phyloP scores from a whole-genome alignment of 768 basidiomycete genomes.

The Boletus edulis region DNA sequence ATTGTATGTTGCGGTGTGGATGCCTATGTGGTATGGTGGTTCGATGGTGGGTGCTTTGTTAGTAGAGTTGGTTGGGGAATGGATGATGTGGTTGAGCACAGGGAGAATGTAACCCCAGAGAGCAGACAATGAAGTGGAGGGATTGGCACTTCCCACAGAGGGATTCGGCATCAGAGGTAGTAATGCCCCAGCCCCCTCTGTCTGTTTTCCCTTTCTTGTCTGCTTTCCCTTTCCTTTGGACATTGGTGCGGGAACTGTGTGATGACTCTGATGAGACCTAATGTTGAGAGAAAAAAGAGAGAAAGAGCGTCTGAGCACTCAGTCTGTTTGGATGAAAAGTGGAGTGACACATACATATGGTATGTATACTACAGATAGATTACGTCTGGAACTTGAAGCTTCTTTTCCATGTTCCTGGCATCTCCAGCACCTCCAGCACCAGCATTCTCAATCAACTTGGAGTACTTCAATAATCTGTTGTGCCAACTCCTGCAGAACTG shows the following conservation, averaged over 20 bases:
- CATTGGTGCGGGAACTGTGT: slow-evolving; percentile 5
- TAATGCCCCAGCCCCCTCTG: slow-evolving; percentile 16
- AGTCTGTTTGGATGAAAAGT: not conserved
- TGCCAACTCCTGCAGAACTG: too few relatives aligned
- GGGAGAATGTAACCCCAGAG: slow-evolving; percentile 77
- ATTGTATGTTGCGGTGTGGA: slow-evolving; percentile 84
- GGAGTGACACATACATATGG: not conserved
- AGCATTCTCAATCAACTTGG: too few relatives aligned
- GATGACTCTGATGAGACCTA: not conserved
- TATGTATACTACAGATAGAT: too few relatives aligned
- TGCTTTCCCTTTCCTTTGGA: slow-evolving; percentile 23
- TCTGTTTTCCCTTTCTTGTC: slow-evolving; percentile 14
- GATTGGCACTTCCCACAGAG: slow-evolving; percentile 66
- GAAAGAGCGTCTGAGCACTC: slow-evolving; percentile 1
- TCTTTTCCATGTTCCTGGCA: too few relatives aligned
- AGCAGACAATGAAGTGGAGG: slow-evolving; percentile 65
- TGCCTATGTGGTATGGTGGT: slow-evolving; percentile 68
- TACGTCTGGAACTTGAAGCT: too few relatives aligned
- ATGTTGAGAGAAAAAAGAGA: not conserved
- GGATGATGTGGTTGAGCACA: slow-evolving; percentile 73
- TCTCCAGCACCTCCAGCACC: too few relatives aligned
- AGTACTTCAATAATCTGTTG: too few relatives aligned
- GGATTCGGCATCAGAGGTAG: slow-evolving; percentile 46
- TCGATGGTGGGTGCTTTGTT: slow-evolving; percentile 70
- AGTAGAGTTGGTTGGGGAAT: slow-evolving; percentile 57